Evolutionary conservation across 2,329 filamentous ascomycete genomes (phyloP), one percentile per base, ranked within the genome.

Genomic region (Alternaria incomplexa): DNA sequence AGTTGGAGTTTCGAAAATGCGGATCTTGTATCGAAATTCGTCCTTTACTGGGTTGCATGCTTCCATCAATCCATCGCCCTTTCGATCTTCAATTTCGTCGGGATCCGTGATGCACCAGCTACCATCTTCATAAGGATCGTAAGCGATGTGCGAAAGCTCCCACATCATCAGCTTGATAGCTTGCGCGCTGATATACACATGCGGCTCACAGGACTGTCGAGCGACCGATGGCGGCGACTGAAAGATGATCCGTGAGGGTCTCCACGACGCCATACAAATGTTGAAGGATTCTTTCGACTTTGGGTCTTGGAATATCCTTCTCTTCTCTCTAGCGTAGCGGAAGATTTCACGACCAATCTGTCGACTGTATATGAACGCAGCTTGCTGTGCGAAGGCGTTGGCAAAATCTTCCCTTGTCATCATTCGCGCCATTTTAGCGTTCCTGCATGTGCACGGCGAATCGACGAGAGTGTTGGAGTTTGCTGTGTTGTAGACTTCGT

Each of bases 261-360:
- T 53, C 11, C 6, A 11, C 22, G 36, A 20, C 17, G 15, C 32
- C 26, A 40, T n/a, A 25, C 17, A n/a, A 11, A 4, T 10, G n/a
- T 20, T 3, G 28, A 9, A 13, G 23, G 32, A 20, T 13, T 28
- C 25, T 3, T 12, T 13, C 13, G 26, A 28, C 13, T 2, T 15
- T 52, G 15, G 48, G 5, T 12, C 6, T 10, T 23, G 30, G 20
- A 7, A 10, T 5, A 23, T 2, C 7, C 3, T 46, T 22, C 53
- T 30, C 9, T 2, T 47, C 15, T 13, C 23, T 22, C 58, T 36
- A 6, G 58, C 12, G 1, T 46, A 28, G 13, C 6, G 36, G 23
- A 64, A 64, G 26, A 62, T 61, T 4, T 45, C 40, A 20, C 62
- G 54, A 6, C n/a, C 15, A 12, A 58, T 43, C 2, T 26, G 6